Base-by-base conservation (phyloP, 441 rosid species). In the Adansonia madagascariensis region DNA sequence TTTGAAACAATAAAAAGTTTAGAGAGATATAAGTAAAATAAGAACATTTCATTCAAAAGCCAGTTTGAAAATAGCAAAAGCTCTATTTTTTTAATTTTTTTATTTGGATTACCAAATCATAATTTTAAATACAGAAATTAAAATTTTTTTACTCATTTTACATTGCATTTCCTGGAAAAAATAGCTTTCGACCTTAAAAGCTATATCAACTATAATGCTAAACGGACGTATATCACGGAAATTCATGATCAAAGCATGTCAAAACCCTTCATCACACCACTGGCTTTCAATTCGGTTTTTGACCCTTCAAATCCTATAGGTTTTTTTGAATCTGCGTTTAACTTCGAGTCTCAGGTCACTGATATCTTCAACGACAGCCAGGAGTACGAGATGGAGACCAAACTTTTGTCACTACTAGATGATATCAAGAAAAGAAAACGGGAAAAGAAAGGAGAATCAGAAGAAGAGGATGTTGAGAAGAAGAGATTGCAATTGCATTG, bases 251-350 rank as follows among this genome's bases (percentile, higher is more conserved):
- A 8, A 57, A 57, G 20, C 62, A 4, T 18, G 62, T 17, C 62
- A 12, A 57, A 57, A 73, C 77, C 76, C 64, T 6, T 2, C 35
- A 24, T 41, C 44, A 44, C 49, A 15, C 11, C 17, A 12, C 3
- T 61, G 59, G 52, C 75, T 15, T 71, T 41, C 75, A 67, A 18
- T 18, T 49, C 55, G 9, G 72, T 44, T 67, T 47, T 67, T 0
- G 72, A 67, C 27, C 55, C 55, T 44, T 67, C 39, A 18, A 67
- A 67, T 10, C 53, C 31, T 8, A 3, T 44, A 20, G 72, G 53
- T n/a, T 67, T 67, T 17, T 17, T 18, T 4, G 15, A 67, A 44
- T 67, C 72, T 10, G 72, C 72, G 3, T 44, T 67, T 35, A 11
- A 18, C 15, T 67, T 67, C 3, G 72, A 20, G 14, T 43, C 52